These are phyloP conservation scores for Russula olivacea DNA, from an alignment of 768 basidiomycete genomes.

Conservation along the genomic window DNA sequence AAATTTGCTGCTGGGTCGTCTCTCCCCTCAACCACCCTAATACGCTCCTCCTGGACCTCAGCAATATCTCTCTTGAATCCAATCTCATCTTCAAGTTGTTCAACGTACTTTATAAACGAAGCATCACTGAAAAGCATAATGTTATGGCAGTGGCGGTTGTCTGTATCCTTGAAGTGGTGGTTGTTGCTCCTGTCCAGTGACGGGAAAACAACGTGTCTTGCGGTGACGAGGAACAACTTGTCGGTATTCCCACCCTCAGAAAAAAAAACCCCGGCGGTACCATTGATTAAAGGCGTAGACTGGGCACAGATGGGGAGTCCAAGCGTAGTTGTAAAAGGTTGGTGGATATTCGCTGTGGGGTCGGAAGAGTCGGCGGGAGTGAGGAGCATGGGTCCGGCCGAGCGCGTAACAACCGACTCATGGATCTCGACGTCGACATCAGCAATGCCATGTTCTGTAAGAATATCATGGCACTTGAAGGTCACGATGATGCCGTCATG, in stretches of 20 bases:
- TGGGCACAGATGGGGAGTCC: not conserved
- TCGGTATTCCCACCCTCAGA: slow-evolving; percentile 31
- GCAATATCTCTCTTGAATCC: accelerated
- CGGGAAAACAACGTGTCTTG: slow-evolving; percentile 32
- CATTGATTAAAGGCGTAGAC: slow-evolving; percentile 8
- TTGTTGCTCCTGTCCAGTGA: slow-evolving; percentile 22
- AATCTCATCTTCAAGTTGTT: slow-evolving; percentile 30
- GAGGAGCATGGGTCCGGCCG: not conserved
- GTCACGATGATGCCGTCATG: no score
- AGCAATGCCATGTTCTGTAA: no score
- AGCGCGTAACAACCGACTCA: not conserved
- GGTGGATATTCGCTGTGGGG: not conserved
- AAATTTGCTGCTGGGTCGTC: not conserved
- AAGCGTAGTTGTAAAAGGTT: not conserved
- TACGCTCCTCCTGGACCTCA: not conserved
- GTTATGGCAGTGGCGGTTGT: slow-evolving; percentile 26
- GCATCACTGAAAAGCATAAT: slow-evolving; percentile 32
- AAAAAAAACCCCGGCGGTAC: slow-evolving; percentile 34
- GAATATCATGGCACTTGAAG: no score
- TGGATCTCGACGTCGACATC: no score
- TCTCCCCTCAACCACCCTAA: not conserved
- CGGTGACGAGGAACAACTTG: slow-evolving; percentile 30
- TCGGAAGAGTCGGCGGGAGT: no score
- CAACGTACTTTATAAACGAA: slow-evolving; percentile 28
- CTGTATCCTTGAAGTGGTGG: slow-evolving; percentile 26